A percentile compares a stretch with the other conserved stretches of the same genome.
Evolutionary conservation across 208 protist genomes (phyloP).

Genomic region (Leishmania arabica): DNA sequence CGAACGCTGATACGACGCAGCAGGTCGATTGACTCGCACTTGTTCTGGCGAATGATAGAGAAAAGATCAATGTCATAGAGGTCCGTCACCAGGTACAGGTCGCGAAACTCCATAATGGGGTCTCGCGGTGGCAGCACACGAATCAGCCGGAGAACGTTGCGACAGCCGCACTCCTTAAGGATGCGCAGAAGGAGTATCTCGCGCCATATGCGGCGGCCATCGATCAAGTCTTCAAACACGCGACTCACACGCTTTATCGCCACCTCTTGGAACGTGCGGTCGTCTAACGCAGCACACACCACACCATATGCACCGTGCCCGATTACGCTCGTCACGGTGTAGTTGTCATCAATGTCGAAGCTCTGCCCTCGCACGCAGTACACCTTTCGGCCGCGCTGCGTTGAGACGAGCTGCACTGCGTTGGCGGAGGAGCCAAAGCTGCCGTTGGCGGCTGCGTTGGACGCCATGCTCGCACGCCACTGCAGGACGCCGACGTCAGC

Average conservation of each 20-base stretch:
- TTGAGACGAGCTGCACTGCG: constrained; percentile 71
- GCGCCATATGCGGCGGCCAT: constrained; percentile 96
- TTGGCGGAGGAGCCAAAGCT: constrained; percentile 47
- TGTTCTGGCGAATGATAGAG: constrained; percentile 62
- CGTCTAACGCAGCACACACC: constrained; percentile 85
- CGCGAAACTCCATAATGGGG: constrained; percentile 70
- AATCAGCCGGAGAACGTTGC: constrained; percentile 90
- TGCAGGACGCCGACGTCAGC: not conserved
- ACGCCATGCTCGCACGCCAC: constrained; percentile 7
- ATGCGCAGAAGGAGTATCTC: constrained; percentile 95
- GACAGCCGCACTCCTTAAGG: constrained; percentile 90
- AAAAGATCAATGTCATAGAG: constrained; percentile 96
- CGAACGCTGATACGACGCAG: constrained; percentile 96
- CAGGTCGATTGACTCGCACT: constrained; percentile 68
- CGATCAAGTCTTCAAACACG: constrained; percentile 95
- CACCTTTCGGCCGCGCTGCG: constrained; percentile 81
- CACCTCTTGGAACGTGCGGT: constrained; percentile 82
- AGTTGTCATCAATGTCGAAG: constrained; percentile 89
- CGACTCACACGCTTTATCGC: constrained; percentile 98
- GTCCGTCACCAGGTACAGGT: constrained; percentile 91
- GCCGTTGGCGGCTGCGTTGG: constrained; percentile 30
- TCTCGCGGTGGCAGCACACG: constrained; percentile 77
- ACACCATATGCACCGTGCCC: constrained; percentile 92
- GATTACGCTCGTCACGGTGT: constrained; percentile 85
- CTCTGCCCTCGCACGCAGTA: constrained; percentile 83